A percentile compares a stretch with the other conserved stretches of the same genome.
Evolutionary conservation across 306 rosid genomes (phyloP).

Genomic region (Vicia sativa): DNA sequence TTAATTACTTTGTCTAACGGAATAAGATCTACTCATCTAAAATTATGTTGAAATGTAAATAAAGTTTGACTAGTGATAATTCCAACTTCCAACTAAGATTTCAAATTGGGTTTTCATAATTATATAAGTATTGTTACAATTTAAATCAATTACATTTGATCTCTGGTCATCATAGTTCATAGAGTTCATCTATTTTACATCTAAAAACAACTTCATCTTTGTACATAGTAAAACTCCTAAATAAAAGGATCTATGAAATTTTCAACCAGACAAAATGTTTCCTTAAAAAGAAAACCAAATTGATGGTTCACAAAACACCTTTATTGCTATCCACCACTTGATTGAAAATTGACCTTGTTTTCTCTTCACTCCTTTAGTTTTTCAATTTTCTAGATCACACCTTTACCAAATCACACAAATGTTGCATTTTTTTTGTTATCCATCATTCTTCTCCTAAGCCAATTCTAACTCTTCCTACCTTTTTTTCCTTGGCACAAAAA

Average conservation of each 20-base stretch:
- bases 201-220: background rate
- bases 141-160: too few relatives aligned
- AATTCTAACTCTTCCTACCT: background rate
- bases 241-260: conserved; percentile 58
- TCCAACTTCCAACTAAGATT: too few relatives aligned
- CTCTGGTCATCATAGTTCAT: too few relatives aligned
- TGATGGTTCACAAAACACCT: conserved; percentile 35
- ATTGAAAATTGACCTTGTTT: conserved; percentile 39
- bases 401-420: conserved; percentile 30
- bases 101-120: too few relatives aligned
- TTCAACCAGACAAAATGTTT: conserved; percentile 43
- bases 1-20: too few relatives aligned
- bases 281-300: conserved; percentile 52
- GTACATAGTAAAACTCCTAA: conserved; percentile 42
- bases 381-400: conserved; percentile 40
- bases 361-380: conserved; percentile 37
- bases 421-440: conserved; percentile 18
- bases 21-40: too few relatives aligned
- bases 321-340: conserved; percentile 34
- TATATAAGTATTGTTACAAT: too few relatives aligned
- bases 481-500: background rate
- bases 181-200: too few relatives aligned
- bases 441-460: conserved; percentile 8
- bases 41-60: too few relatives aligned
- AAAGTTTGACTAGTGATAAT: too few relatives aligned